Base-by-base conservation (phyloP, 345 rosid genomes). In the Melaleuca alternifolia region DNA sequence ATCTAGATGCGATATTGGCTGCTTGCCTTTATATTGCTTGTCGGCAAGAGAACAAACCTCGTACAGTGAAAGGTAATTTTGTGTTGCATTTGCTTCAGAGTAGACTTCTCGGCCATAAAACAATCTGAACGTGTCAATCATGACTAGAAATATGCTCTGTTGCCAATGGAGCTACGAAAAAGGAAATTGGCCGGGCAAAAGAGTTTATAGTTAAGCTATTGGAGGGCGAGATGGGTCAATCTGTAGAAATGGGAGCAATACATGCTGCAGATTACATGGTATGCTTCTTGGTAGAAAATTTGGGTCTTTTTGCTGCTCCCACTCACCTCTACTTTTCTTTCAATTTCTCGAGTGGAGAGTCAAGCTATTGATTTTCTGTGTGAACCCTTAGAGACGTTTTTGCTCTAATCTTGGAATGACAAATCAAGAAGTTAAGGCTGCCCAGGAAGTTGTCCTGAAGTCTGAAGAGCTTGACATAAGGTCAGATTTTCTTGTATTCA, bases 1-100 rank as follows among this genome's bases (percentile, higher is more conserved):
- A 92, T 86, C 90, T 90, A 37, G 90, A 92, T 50, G 93, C 94
- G 14, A 87, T 92, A 37, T 84, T 88, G 87, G 95, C 94, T 26
- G 94, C 93, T 46, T 89, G 94, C 88, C 93, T 93, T 84, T 93
- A 89, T 86, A 92, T 92, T 87, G 95, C 95, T 82, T 92, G 94
- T 85, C 85, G 90, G 53, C 93, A 92, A 51, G 92, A 89, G 86
- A 90, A 90, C 90, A 89, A 89, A 86, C 89, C 96, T 2, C 90
- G 93, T 5, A 92, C 94, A 48, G 92, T 92, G 16, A 92, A 91
- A 88, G 94, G 94, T 91, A 87, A 62, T 41, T 52, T 51, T 57
- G 15, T 33, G 26, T 51, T 71, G 51, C 46, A 76, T 50, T 65
- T 86, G 57, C 61, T 86, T 86, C 75, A 6, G 1, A 65, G 7